Conservation (phyloP, 352 stramenopile genomes). For the Plasmopara halstedii region DNA sequence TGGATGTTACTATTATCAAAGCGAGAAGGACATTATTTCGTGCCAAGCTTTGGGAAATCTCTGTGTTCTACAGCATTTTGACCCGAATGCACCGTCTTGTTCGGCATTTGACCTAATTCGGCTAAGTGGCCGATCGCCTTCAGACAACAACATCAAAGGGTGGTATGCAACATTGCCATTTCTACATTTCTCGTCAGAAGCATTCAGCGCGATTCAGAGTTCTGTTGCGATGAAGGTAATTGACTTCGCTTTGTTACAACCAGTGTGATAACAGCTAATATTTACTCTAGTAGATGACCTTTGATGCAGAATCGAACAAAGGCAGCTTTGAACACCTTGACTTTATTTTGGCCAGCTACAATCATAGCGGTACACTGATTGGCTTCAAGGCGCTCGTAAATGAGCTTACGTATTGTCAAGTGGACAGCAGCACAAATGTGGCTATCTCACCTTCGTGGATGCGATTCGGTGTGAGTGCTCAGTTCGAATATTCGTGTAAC, state of each 20-base stretch:
- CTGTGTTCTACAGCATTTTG: conserved; percentile 90
- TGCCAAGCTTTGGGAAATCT: conserved; percentile 90
- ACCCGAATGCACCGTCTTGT: conserved; percentile 51
- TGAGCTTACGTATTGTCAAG: conserved; percentile 79
- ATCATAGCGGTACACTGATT: conserved; percentile 84
- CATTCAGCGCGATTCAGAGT: conserved; percentile 48
- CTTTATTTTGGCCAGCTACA: conserved; percentile 84
- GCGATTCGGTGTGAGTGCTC: conserved; percentile 65
- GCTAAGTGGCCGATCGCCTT: conserved; percentile 35
- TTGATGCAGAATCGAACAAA: conserved; percentile 39
- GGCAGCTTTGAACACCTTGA: conserved; percentile 53
- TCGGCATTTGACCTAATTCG: conserved; percentile 70
- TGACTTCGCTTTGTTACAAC: background rate
- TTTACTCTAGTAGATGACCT: conserved; percentile 61
- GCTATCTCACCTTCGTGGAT: conserved; percentile 48
- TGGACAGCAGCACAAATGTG: conserved; percentile 1
- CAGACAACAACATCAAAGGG: conserved; percentile 38
- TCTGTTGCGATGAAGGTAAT: conserved; percentile 68
- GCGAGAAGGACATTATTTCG: conserved; percentile 44
- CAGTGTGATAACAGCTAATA: conserved; percentile 1
- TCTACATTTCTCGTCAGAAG: conserved; percentile 71
- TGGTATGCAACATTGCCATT: conserved; percentile 84
- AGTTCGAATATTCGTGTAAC: conserved; percentile 60
- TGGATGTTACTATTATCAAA: conserved; percentile 87
- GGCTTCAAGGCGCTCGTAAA: conserved; percentile 57